Evolutionary conservation across 202 grass and related monocot genomes (phyloP), one percentile per base, ranked within the genome.

Genomic region (Zoysia matrella): DNA sequence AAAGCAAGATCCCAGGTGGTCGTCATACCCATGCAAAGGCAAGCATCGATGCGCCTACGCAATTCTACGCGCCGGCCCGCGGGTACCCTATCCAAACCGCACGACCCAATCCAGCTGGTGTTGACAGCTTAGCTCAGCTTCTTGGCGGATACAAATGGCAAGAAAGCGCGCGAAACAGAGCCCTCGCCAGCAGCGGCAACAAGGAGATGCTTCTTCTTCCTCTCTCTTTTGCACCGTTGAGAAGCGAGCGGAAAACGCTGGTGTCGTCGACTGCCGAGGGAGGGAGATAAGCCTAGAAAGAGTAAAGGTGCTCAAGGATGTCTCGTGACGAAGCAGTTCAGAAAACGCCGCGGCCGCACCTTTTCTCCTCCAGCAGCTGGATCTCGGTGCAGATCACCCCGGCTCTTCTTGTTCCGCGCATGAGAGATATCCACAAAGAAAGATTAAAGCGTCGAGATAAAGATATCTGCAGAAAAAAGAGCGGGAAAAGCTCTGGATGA

Each of bases 261-360:
- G 55, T 78, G 80, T 13, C 16, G 67, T 69, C 78, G 60, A 55
- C 57, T 45, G 10, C 56, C 47, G 51, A 16, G n/a, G n/a, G 1
- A 48, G 22, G 47, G 2, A 22, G 22, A 82, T 83, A 84, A 81
- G 82, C 87, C 18, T 30, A 30, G 22, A 73, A 66, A 75, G 84
- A 75, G 84, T 89, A 87, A 91, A 87, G 74, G 73, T 53, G 56
- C 57, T 94, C 92, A 94, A 90, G 87, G 92, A 92, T 89, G 82
- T 94, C 92, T 82, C 89, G 89, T 94, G 92, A 94, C 36, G 85
- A 69, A 75, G 89, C 88, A 45, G 92, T 86, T 94, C 84, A 86
- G 83, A 89, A 92, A 86, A 80, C 22, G 22, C 22, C 22, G 22
- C 22, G 72, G 67, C 61, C 61, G 30, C 78, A 36, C 60, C 65